These are phyloP conservation scores for Daedalea quercina DNA, from an alignment of 768 basidiomycete species.

Conservation along the genomic window DNA sequence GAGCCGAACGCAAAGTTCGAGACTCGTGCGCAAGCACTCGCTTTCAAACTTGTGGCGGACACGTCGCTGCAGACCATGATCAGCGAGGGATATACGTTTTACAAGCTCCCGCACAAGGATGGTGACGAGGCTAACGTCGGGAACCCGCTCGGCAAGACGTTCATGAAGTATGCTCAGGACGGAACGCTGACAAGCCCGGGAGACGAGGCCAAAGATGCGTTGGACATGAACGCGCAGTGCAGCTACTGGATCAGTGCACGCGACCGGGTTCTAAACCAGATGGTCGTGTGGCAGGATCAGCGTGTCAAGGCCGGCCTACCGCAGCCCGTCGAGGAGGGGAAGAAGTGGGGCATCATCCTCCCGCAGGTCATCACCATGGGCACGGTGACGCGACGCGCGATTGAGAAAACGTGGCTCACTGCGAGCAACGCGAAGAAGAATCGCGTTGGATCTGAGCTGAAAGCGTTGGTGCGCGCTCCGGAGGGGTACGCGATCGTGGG, in stretches of 20 bases:
- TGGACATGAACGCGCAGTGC: constrained; percentile 91
- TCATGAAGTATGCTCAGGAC: constrained; percentile 83
- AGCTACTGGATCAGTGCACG: constrained; percentile 96
- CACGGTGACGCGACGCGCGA: constrained; percentile 93
- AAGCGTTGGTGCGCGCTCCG: constrained; percentile 95
- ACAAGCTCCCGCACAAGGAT: constrained; percentile 95
- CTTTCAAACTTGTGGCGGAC: constrained; percentile 59
- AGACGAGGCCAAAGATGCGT: constrained; percentile 72
- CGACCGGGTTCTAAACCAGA: constrained; percentile 87
- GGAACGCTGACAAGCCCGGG: constrained; percentile 81
- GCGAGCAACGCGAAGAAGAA: constrained; percentile 98
- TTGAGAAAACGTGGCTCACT: constrained; percentile 97
- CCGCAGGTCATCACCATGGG: constrained; percentile 99
- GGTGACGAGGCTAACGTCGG: constrained; percentile 96
- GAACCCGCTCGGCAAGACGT: constrained; percentile 81
- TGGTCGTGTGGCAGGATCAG: constrained; percentile 78
- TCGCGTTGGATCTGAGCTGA: constrained; percentile 96
- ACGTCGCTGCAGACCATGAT: constrained; percentile 39
- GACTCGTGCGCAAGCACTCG: constrained; percentile 28
- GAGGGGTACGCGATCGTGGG: constrained; percentile 92
- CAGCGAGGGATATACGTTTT: constrained; percentile 56
- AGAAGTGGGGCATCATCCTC: constrained; percentile 85
- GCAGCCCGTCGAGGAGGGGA: constrained; percentile 15
- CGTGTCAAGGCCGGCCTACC: constrained; percentile 46
- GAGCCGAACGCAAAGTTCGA: constrained; percentile 35